Evolutionary conservation across 2,329 filamentous ascomycete genomes (phyloP).

Genomic region (Daldinia eschscholtzii): DNA sequence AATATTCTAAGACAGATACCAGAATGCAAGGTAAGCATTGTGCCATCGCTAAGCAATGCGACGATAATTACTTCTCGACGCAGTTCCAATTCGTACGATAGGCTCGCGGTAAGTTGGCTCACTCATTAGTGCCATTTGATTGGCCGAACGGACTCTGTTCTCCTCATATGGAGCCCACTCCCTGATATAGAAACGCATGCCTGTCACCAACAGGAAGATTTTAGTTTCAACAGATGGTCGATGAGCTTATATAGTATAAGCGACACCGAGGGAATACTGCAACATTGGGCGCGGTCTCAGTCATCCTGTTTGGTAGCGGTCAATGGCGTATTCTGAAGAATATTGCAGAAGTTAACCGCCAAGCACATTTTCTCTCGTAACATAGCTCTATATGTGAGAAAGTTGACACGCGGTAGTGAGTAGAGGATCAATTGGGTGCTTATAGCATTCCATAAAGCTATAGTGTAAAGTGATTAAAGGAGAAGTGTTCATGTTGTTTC

Average conservation of each 20-base stretch:
- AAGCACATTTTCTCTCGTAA: not conserved
- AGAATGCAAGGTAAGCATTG: not conserved
- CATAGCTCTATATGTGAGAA: not conserved
- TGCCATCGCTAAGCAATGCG: not conserved
- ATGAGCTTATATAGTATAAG: not conserved
- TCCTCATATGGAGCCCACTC: not conserved
- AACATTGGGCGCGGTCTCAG: not conserved
- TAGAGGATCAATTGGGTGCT: not conserved
- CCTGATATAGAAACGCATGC: not conserved
- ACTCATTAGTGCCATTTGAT: not conserved
- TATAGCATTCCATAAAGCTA: not conserved
- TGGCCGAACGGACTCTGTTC: not conserved
- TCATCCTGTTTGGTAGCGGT: not conserved
- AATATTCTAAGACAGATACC: not conserved
- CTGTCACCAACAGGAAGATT: not conserved
- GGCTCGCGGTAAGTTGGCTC: slow-evolving; percentile 3
- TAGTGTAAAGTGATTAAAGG: too few relatives aligned
- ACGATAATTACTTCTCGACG: not conserved
- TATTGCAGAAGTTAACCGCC: not conserved
- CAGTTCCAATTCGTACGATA: not conserved
- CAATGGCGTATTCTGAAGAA: not conserved
- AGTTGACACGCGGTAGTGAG: not conserved
- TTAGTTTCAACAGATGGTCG: not conserved
- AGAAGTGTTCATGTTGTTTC: too few relatives aligned
- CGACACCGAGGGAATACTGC: not conserved